Conservation (phyloP, 768 basidiomycete species). For the Cubamyces sp. region DNA sequence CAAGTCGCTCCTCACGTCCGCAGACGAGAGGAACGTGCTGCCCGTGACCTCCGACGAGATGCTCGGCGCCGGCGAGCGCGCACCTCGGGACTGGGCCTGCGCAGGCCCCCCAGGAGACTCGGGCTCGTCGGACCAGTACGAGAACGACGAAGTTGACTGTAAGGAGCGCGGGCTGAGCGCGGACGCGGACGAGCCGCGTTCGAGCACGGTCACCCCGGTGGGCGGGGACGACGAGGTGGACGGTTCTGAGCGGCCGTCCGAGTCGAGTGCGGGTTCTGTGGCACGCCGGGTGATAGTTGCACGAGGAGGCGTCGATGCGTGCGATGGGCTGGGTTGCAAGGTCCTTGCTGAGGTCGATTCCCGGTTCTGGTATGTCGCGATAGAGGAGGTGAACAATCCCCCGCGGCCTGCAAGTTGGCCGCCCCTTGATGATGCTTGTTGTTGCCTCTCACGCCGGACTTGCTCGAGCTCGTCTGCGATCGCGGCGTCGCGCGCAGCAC, state of each 20-base stretch:
- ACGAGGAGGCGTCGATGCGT: no score
- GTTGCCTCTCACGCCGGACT: neutral
- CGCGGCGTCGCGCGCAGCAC: neutral
- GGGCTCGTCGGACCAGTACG: constrained; percentile 9
- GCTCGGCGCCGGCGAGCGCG: neutral
- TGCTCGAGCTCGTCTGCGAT: neutral
- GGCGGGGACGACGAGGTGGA: constrained; percentile 17
- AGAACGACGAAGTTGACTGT: constrained; percentile 1
- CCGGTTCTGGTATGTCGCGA: no score
- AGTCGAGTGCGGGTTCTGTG: neutral
- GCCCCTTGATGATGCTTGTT: neutral
- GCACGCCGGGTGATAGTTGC: no score
- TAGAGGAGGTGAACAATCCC: no score
- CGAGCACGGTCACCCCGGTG: constrained; percentile 4
- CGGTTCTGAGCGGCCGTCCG: neutral
- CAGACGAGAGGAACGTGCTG: constrained; percentile 9
- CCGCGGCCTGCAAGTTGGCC: neutral
- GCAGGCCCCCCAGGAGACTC: no score
- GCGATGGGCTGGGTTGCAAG: no score
- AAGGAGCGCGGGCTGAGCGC: constrained; percentile 1
- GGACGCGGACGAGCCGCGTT: neutral
- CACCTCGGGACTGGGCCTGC: no score
- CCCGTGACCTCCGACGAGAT: constrained; percentile 3
- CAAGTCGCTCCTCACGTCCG: constrained; percentile 10
- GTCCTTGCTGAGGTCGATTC: no score